Base-by-base conservation (phyloP, 441 rosid genomes). In the Gossypium gossypioides region DNA sequence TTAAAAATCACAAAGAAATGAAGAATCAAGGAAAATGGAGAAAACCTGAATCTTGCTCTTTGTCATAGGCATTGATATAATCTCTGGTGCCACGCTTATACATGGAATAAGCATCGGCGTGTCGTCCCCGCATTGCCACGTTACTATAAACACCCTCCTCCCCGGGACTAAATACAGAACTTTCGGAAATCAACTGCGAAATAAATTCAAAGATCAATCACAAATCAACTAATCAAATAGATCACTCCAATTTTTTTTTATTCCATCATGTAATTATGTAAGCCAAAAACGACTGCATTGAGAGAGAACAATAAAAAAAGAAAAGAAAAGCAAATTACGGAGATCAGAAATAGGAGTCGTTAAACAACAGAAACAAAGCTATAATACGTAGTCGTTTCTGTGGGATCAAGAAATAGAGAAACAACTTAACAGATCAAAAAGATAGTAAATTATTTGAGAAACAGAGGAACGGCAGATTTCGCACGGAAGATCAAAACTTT, bases 91-190 rank as follows among this genome's bases (percentile, higher is more conserved):
- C 84, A 76, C 93, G 96, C 86, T 89, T 92, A 81, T 84, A 78
- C 54, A 75, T 76, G 22, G 78, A 77, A 59, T 69, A 71, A 18
- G 80, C 68, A 56, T 88, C 96, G 8, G 78, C 76, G 76, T 92
- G 88, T 74, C 96, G 91, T 68, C 93, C 98, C 74, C 98, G 88
- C 92, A 93, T 86, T 10, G 83, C 85, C 50, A 82, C 65, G 73
- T 74, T 76, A 62, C 51, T 68, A 46, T 63, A 29, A 54, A 74
- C 67, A 55, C 63, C 84, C 72, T 76, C 84, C 72, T 76, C 81
- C 76, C 79, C 81, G 13, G 74, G 55, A 24, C 74, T 69, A 46
- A 60, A 4, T 7, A 72, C 42, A 16, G 68, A 63, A 61, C 51
- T 76, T 63, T 75, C 77, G 16, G 73, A 75, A 34, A 62, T 69